Conservation (phyloP, 139 green algal species). For the Spirogloea muscicola region DNA sequence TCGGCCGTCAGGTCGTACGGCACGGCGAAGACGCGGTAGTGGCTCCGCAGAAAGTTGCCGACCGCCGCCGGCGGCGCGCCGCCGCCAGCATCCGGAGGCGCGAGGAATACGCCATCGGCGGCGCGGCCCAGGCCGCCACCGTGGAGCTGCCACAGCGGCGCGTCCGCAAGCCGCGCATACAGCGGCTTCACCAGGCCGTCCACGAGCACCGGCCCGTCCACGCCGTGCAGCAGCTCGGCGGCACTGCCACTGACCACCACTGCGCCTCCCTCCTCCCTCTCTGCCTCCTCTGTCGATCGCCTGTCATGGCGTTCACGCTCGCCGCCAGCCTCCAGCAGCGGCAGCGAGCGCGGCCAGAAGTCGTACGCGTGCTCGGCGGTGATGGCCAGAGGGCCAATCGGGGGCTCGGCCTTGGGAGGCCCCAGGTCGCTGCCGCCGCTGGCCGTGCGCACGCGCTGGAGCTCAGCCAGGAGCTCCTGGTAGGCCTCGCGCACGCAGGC, state of each 20-base stretch:
- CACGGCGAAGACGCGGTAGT: conserved; percentile 37
- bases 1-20: conserved; percentile 20
- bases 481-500: conserved; percentile 32
- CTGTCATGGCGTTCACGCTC: background rate
- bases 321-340: background rate
- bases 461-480: conserved; percentile 18
- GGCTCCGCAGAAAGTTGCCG: conserved; percentile 18
- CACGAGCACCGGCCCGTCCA: background rate
- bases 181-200: conserved; percentile 38
- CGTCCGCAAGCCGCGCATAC: conserved; percentile 48
- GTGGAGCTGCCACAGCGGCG: conserved; percentile 60
- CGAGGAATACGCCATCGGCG: conserved; percentile 62
- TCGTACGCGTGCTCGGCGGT: background rate
- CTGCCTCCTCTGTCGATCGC: background rate
- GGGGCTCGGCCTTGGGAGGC: background rate
- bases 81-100: conserved; percentile 5
- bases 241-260: background rate
- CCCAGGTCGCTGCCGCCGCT: background rate
- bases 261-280: background rate
- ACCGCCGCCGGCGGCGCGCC: conserved; percentile 13
- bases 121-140: conserved; percentile 51
- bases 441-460: background rate
- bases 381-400: background rate
- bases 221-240: background rate
- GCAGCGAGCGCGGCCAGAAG: background rate